phyloP scores from a whole-genome alignment of 768 basidiomycete genomes.

The Termitomyces sp. region DNA sequence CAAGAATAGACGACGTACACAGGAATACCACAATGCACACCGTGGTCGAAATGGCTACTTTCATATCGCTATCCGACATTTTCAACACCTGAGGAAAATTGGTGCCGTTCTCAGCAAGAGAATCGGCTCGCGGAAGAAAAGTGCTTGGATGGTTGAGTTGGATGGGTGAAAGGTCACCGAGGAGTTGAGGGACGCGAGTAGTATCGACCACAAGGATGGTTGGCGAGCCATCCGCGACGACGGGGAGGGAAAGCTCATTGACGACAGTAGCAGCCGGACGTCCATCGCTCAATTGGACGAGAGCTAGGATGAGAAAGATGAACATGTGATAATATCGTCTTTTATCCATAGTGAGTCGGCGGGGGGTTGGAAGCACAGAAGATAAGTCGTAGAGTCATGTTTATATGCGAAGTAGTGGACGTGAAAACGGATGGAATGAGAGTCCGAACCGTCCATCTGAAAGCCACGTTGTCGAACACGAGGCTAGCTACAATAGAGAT shows the following conservation, averaged over 20 bases:
- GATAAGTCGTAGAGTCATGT: too few relatives aligned
- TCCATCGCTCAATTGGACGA: neutral
- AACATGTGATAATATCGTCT: neutral
- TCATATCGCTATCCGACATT: neutral
- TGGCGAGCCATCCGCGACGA: neutral
- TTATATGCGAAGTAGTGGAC: too few relatives aligned
- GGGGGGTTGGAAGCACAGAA: neutral
- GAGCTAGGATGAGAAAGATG: neutral
- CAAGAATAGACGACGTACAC: neutral
- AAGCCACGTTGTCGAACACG: neutral
- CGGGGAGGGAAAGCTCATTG: neutral
- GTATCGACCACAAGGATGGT: neutral
- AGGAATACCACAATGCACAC: neutral
- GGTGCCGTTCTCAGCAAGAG: neutral
- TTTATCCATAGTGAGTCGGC: neutral
- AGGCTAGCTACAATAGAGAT: neutral
- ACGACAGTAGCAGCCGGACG: neutral
- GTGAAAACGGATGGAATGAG: neutral
- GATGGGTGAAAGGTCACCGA: too few relatives aligned
- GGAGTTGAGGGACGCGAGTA: too few relatives aligned
- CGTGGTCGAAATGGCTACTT: neutral
- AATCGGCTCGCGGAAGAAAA: neutral
- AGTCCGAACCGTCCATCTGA: neutral
- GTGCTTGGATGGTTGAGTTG: neutral
- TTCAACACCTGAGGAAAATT: neutral